phyloP scores from a whole-genome alignment of 2,329 filamentous ascomycete species.

The Rhytidhysteron rufulum region DNA sequence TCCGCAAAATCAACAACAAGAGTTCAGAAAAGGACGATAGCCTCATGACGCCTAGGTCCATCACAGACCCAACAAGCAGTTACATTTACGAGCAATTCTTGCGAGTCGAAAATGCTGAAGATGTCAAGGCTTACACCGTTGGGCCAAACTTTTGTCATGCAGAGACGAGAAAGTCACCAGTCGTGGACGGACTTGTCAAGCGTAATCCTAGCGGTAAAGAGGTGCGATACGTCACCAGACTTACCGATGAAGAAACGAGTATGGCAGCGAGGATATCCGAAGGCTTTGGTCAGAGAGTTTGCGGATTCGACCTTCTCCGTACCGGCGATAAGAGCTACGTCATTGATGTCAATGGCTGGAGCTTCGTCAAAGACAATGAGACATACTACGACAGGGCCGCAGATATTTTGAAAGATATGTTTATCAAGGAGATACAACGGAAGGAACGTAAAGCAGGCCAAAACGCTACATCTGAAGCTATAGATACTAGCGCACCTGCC shows the following conservation, averaged over 20 bases:
- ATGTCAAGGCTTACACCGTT: slow-evolving; percentile 98
- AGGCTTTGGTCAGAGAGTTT: slow-evolving; percentile 91
- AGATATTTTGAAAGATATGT: slow-evolving; percentile 80
- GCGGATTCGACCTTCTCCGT: slow-evolving; percentile 89
- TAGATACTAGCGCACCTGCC: slow-evolving; percentile 9
- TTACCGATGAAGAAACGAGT: slow-evolving; percentile 74
- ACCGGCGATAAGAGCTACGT: slow-evolving; percentile 90
- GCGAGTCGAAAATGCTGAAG: slow-evolving; percentile 92
- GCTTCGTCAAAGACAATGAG: slow-evolving; percentile 98
- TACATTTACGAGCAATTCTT: slow-evolving; percentile 98
- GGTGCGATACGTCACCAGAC: slow-evolving; percentile 85
- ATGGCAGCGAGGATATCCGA: slow-evolving; percentile 88
- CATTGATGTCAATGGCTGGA: slow-evolving; percentile 99
- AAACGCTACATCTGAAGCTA: slow-evolving; percentile 35
- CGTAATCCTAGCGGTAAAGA: slow-evolving; percentile 98
- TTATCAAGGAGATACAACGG: slow-evolving; percentile 72
- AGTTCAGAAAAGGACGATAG: slow-evolving; percentile 89
- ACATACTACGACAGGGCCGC: slow-evolving; percentile 95
- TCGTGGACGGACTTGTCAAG: slow-evolving; percentile 92
- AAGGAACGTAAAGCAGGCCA: slow-evolving; percentile 48
- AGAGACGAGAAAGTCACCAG: slow-evolving; percentile 93
- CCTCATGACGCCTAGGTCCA: slow-evolving; percentile 71
- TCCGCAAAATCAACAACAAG: slow-evolving; percentile 98
- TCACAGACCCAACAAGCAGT: slow-evolving; percentile 75
- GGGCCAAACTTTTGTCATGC: slow-evolving; percentile 91